Evolutionary conservation across 2,329 filamentous ascomycete species (phyloP).

Genomic region (Colletotrichum sp.): DNA sequence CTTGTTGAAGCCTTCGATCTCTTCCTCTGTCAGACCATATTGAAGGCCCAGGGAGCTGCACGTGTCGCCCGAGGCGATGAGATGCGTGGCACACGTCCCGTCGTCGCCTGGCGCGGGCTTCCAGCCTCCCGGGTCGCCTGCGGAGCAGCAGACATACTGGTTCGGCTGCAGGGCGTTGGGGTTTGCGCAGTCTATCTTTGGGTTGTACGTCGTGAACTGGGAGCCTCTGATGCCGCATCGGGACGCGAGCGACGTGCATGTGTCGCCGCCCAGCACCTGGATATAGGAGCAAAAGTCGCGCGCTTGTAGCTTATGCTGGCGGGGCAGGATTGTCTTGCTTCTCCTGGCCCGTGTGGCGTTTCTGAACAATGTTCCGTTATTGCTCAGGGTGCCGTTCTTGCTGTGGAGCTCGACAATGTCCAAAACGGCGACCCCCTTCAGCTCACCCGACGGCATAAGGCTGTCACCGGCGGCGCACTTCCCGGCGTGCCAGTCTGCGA

Average conservation of each 20-base stretch:
- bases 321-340: neutral
- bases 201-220: slow-evolving; percentile 2
- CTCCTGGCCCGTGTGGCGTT: neutral
- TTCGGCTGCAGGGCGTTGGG: neutral
- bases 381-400: neutral
- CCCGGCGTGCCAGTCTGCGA: no score
- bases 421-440: neutral
- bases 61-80: neutral
- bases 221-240: neutral
- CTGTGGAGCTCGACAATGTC: neutral
- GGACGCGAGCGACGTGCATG: neutral
- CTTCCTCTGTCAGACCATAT: neutral
- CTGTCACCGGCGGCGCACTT: no score
- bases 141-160: neutral
- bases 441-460: neutral
- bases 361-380: neutral
- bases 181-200: neutral
- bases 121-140: neutral
- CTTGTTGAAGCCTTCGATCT: neutral
- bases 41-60: neutral
- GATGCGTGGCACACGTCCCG: neutral
- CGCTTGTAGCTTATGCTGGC: neutral
- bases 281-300: neutral
- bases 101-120: neutral
- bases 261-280: neutral